Conservation (phyloP, 1,284 basidiomycete species). For the Cutaneotrichosporon sp. region DNA sequence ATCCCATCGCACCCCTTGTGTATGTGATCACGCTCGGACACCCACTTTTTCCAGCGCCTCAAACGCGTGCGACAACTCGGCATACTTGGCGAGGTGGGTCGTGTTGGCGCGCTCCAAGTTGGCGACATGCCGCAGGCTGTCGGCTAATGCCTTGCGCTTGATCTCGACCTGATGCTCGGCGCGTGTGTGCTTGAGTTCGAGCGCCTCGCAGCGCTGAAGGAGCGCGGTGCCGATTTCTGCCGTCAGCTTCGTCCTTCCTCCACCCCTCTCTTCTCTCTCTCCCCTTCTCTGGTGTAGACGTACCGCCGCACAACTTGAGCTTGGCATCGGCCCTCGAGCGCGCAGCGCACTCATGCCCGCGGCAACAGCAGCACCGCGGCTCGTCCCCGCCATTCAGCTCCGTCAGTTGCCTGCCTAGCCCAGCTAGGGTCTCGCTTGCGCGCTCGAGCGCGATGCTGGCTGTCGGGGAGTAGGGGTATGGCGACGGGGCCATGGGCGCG, state of each 20-base stretch:
- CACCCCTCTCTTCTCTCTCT: neutral
- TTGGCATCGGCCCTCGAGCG: constrained; percentile 68
- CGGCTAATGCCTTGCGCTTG: constrained; percentile 44
- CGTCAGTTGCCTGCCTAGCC: constrained; percentile 39
- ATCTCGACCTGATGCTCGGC: constrained; percentile 44
- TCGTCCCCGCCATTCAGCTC: constrained; percentile 29
- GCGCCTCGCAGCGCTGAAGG: constrained; percentile 79
- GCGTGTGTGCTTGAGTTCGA: constrained; percentile 67
- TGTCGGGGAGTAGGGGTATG: constrained; percentile 33
- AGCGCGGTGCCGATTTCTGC: constrained; percentile 89
- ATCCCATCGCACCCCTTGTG: neutral
- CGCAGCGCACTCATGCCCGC: constrained; percentile 40
- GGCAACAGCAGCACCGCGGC: constrained; percentile 34
- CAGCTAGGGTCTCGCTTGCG: constrained; percentile 46
- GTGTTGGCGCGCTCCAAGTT: constrained; percentile 50
- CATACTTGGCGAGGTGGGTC: constrained; percentile 44
- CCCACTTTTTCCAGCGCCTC: constrained; percentile 54
- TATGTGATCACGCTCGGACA: neutral
- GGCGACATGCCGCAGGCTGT: constrained; percentile 41
- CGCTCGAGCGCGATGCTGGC: constrained; percentile 36
- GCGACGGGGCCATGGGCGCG: neutral
- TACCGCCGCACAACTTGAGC: constrained; percentile 79
- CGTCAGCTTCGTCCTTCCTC: constrained; percentile 16
- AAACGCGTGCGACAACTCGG: constrained; percentile 42
- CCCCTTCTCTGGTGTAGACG: constrained; percentile 43